Conservation (phyloP, 1,139 yeast species). For the Wickerhamomyces sp. region DNA sequence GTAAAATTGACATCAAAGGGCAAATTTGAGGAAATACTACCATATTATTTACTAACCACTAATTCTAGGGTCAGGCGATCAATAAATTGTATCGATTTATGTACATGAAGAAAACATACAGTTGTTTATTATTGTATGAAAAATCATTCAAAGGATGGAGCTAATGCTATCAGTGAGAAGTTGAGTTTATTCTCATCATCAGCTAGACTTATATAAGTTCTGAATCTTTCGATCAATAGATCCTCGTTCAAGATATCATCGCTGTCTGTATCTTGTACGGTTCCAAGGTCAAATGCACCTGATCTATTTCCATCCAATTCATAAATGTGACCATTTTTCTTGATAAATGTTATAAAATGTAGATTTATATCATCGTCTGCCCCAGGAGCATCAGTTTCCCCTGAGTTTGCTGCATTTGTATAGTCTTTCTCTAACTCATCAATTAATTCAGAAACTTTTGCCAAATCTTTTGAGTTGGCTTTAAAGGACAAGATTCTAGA, state of each 20-base stretch:
- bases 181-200: slow-evolving; percentile 55
- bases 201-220: slow-evolving; percentile 60
- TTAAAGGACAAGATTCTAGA: slow-evolving; percentile 16
- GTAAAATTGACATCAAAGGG: slow-evolving; percentile 87
- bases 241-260: slow-evolving; percentile 53
- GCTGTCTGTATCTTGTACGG: slow-evolving; percentile 5
- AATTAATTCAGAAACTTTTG: slow-evolving; percentile 34
- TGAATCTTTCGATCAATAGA: slow-evolving; percentile 49
- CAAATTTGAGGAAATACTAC: slow-evolving; percentile 57
- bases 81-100: too few relatives aligned
- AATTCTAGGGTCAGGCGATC: too few relatives aligned
- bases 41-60: neutral
- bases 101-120: neutral
- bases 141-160: slow-evolving; percentile 34
- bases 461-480: slow-evolving; percentile 15
- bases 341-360: slow-evolving; percentile 78
- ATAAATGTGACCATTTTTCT: slow-evolving; percentile 53
- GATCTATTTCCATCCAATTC: slow-evolving; percentile 87
- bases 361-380: slow-evolving; percentile 60
- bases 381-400: slow-evolving; percentile 77
- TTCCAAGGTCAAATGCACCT: slow-evolving; percentile 71
- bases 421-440: slow-evolving; percentile 57
- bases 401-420: slow-evolving; percentile 56
- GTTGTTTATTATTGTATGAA: neutral
- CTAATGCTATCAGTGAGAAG: slow-evolving; percentile 66